Evolutionary conservation across 345 rosid species (phyloP).

Genomic region (Boechera retrofracta): DNA sequence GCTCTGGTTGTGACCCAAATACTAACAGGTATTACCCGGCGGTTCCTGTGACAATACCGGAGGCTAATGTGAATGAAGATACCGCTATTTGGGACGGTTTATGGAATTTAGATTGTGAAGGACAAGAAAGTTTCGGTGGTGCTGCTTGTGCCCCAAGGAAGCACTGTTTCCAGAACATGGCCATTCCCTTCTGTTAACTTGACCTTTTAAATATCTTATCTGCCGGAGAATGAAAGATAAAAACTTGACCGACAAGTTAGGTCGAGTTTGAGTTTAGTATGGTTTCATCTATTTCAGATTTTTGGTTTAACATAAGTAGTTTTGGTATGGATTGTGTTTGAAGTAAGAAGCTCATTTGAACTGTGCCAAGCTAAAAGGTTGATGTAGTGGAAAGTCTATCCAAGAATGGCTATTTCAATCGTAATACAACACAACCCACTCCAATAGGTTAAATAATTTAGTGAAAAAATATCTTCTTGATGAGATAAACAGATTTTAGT

Average conservation of each 20-base stretch:
- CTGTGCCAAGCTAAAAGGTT: slow-evolving; percentile 12
- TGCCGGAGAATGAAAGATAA: slow-evolving; percentile 11
- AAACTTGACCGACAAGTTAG: slow-evolving; percentile 37
- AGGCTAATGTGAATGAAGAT: slow-evolving; percentile 50
- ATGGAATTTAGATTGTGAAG: slow-evolving; percentile 73
- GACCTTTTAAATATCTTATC: slow-evolving; percentile 17
- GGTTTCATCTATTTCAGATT: slow-evolving; percentile 8
- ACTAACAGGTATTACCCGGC: slow-evolving; percentile 42
- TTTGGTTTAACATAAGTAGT: slow-evolving; percentile 22
- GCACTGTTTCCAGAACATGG: slow-evolving; percentile 52
- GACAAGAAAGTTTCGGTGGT: slow-evolving; percentile 52
- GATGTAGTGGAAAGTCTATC: slow-evolving; percentile 19
- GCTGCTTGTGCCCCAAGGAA: slow-evolving; percentile 50
- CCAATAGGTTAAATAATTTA: slow-evolving; percentile 3
- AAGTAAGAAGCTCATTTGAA: slow-evolving; percentile 24
- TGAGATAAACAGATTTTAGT: slow-evolving; percentile 12
- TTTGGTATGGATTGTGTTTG: slow-evolving; percentile 30
- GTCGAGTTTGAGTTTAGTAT: slow-evolving; percentile 40
- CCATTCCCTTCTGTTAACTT: slow-evolving; percentile 56
- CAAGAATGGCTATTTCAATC: neutral
- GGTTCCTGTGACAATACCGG: slow-evolving; percentile 32
- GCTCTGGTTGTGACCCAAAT: slow-evolving; percentile 41
- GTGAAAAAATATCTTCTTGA: slow-evolving; percentile 15
- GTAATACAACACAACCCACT: slow-evolving; percentile 1
- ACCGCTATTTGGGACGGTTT: slow-evolving; percentile 68